Percentiles rank a stretch among this genome's conserved stretches.
phyloP scores from a whole-genome alignment of 768 basidiomycete species.

The Punctularia strigosozonata region DNA sequence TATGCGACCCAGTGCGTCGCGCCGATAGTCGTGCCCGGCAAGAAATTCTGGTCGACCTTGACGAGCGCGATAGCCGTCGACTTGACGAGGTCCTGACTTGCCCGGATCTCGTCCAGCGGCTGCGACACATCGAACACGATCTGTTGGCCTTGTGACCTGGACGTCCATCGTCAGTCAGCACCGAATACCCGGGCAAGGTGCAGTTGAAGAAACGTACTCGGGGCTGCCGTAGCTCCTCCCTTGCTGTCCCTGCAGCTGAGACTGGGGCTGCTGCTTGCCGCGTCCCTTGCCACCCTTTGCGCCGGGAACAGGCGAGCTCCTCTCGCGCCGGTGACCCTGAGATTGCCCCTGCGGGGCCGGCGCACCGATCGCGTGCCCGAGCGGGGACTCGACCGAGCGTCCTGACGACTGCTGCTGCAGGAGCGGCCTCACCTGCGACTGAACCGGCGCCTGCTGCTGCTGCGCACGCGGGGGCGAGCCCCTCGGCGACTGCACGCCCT shows the following conservation, averaged over 20 bases:
- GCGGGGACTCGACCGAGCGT: too few relatives aligned
- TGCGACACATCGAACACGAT: slow-evolving; percentile 71
- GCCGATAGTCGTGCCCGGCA: slow-evolving; percentile 80
- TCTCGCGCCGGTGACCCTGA: slow-evolving; percentile 45
- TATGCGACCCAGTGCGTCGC: slow-evolving; percentile 91
- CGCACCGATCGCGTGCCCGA: too few relatives aligned
- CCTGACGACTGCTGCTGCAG: too few relatives aligned
- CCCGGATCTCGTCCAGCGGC: slow-evolving; percentile 62
- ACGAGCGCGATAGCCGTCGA: slow-evolving; percentile 87
- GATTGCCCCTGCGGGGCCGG: slow-evolving; percentile 18
- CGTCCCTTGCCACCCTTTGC: slow-evolving; percentile 22
- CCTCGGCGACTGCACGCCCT: slow-evolving; percentile 66
- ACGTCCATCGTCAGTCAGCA: background rate
- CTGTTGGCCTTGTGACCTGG: slow-evolving; percentile 50
- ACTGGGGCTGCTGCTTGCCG: slow-evolving; percentile 26
- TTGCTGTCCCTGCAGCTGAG: slow-evolving; percentile 32
- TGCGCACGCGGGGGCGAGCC: slow-evolving; percentile 30
- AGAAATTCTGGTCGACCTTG: slow-evolving; percentile 73
- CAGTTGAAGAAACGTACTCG: slow-evolving; percentile 25
- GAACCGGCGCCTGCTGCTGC: slow-evolving; percentile 34
- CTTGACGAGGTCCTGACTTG: slow-evolving; percentile 65
- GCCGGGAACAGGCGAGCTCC: slow-evolving; percentile 56
- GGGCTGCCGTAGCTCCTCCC: slow-evolving; percentile 46
- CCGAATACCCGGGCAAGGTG: background rate
- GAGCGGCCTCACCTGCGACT: too few relatives aligned